phyloP scores from a whole-genome alignment of 495 filamentous ascomycete genomes.

The Parathielavia hyrcaniae region DNA sequence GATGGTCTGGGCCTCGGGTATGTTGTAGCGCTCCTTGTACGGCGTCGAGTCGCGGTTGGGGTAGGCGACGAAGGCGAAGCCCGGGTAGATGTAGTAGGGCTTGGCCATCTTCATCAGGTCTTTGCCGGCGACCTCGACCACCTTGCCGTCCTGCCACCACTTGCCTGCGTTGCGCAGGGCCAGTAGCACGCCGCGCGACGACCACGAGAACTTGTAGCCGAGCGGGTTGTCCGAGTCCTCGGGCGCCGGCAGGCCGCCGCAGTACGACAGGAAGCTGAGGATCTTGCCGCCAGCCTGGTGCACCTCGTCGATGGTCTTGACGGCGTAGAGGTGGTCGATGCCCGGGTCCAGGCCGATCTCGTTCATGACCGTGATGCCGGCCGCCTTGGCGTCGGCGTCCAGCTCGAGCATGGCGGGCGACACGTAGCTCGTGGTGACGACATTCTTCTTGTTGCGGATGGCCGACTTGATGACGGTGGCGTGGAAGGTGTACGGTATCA shows the following conservation, averaged over 20 bases:
- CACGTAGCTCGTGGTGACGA: slow-evolving; percentile 94
- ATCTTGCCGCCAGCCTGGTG: slow-evolving; percentile 85
- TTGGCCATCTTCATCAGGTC: slow-evolving; percentile 83
- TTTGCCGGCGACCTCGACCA: slow-evolving; percentile 49
- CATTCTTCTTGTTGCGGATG: slow-evolving; percentile 86
- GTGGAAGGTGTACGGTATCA: slow-evolving; percentile 95
- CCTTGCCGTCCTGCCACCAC: slow-evolving; percentile 73
- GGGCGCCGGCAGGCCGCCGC: slow-evolving; percentile 63
- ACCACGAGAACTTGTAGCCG: slow-evolving; percentile 93
- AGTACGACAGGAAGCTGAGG: slow-evolving; percentile 75
- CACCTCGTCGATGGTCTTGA: slow-evolving; percentile 81
- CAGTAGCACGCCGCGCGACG: slow-evolving; percentile 75
- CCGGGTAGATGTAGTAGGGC: slow-evolving; percentile 84
- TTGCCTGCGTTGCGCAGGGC: slow-evolving; percentile 80
- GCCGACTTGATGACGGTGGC: slow-evolving; percentile 87
- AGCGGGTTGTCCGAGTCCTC: slow-evolving; percentile 85
- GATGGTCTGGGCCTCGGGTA: slow-evolving; percentile 76
- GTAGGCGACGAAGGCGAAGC: slow-evolving; percentile 87
- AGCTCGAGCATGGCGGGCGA: slow-evolving; percentile 89
- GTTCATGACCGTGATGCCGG: slow-evolving; percentile 96
- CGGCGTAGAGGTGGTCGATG: slow-evolving; percentile 78
- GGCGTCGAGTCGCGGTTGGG: slow-evolving; percentile 85
- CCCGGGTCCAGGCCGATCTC: slow-evolving; percentile 73
- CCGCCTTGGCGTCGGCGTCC: slow-evolving; percentile 74
- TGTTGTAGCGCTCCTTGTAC: slow-evolving; percentile 82